Evolutionary conservation across 2,329 filamentous ascomycete species (phyloP).

Genomic region (Pseudofabraea citricarpa): DNA sequence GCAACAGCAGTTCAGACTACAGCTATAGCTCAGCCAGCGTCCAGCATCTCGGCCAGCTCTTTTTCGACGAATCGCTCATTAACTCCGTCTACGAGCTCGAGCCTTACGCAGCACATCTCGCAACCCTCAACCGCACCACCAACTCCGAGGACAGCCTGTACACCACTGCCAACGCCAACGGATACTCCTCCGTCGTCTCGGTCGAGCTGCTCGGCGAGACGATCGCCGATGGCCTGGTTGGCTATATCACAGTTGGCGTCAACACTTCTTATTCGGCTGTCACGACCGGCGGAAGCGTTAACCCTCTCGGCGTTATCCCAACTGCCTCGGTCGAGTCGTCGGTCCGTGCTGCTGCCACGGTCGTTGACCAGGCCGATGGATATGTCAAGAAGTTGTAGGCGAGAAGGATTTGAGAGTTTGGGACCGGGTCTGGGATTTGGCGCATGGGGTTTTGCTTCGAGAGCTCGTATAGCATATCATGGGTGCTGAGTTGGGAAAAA

Average conservation of each 20-base stretch:
- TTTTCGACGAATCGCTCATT: conserved; percentile 6
- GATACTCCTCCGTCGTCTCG: conserved; percentile 2
- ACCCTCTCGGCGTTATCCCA: conserved; percentile 5
- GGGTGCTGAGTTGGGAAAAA: no score
- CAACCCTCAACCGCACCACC: conserved; percentile 3
- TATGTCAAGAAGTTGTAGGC: no score
- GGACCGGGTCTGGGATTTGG: no score
- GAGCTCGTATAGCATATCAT: no score
- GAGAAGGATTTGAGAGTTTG: no score
- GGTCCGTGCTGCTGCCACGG: conserved; percentile 6
- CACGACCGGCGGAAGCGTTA: conserved; percentile 1
- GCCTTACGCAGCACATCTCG: conserved; percentile 2
- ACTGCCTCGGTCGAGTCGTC: conserved; percentile 1
- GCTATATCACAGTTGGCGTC: conserved; percentile 30
- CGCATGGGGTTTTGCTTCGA: no score
- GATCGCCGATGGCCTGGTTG: conserved; percentile 28
- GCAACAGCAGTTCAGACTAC: background rate
- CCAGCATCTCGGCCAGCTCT: conserved; percentile 7
- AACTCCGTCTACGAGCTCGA: conserved; percentile 1
- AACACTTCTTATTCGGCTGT: conserved; percentile 15
- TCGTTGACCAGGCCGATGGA: conserved; percentile 4
- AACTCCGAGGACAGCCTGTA: conserved; percentile 1
- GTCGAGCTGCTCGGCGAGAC: conserved; percentile 26
- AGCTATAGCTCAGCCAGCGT: conserved; percentile 1
- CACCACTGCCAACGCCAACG: conserved; percentile 1